These are phyloP conservation scores for Epichloe glyceriae DNA, from an alignment of 2,329 filamentous ascomycete species.

Conservation along the genomic window DNA sequence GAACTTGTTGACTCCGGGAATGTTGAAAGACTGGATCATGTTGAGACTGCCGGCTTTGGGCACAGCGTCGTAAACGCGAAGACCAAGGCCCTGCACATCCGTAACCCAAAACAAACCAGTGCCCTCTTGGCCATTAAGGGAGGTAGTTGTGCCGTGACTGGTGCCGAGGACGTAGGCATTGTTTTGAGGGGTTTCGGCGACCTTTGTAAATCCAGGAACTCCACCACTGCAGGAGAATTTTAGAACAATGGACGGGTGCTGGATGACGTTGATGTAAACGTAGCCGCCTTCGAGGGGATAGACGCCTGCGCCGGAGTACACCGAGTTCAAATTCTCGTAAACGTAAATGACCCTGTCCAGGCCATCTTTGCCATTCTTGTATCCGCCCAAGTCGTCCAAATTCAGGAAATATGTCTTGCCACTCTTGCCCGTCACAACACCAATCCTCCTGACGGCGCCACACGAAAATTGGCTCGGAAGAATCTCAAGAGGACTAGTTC, in stretches of 20 bases:
- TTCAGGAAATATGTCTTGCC: slow-evolving; percentile 34
- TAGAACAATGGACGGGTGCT: slow-evolving; percentile 42
- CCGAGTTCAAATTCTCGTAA: slow-evolving; percentile 30
- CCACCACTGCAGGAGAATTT: slow-evolving; percentile 41
- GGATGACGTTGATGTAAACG: slow-evolving; percentile 37
- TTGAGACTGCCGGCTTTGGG: slow-evolving; percentile 32
- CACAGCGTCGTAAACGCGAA: slow-evolving; percentile 39
- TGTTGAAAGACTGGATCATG: slow-evolving; percentile 36
- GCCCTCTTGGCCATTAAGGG: slow-evolving; percentile 37
- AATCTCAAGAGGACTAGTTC: slow-evolving; percentile 31
- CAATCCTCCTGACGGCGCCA: slow-evolving; percentile 30
- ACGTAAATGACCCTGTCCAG: slow-evolving; percentile 31
- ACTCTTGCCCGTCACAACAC: slow-evolving; percentile 37
- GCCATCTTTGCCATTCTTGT: slow-evolving; percentile 22
- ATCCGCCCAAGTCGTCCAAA: slow-evolving; percentile 27
- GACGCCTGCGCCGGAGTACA: slow-evolving; percentile 33
- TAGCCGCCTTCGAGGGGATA: slow-evolving; percentile 36
- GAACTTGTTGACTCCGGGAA: slow-evolving; percentile 42
- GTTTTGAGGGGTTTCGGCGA: slow-evolving; percentile 33
- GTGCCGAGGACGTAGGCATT: slow-evolving; percentile 43
- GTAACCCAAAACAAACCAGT: slow-evolving; percentile 44
- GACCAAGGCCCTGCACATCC: slow-evolving; percentile 39
- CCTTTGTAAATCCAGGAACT: slow-evolving; percentile 39
- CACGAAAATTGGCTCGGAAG: slow-evolving; percentile 29
- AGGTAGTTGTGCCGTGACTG: slow-evolving; percentile 43